These are phyloP conservation scores for Apophysomyces ossiformis DNA, from an alignment of 371 early-diverging fungal genomes.

Conservation along the genomic window DNA sequence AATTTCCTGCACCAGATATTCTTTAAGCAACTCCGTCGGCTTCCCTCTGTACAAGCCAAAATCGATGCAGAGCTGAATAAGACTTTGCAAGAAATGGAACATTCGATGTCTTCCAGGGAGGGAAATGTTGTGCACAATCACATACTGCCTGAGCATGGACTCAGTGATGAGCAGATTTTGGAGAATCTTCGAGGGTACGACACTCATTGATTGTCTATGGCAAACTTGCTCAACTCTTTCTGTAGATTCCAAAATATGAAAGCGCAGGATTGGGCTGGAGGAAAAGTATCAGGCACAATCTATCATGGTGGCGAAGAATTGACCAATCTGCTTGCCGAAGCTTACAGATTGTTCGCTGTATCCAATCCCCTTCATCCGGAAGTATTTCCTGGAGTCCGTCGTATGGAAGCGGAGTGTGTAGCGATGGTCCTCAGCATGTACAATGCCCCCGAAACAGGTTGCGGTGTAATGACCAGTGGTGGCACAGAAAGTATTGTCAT, in stretches of 20 bases:
- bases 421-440: constrained; percentile 89
- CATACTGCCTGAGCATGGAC: constrained; percentile 67
- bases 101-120: constrained; percentile 67
- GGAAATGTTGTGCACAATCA: constrained; percentile 64
- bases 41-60: constrained; percentile 62
- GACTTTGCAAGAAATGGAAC: constrained; percentile 75
- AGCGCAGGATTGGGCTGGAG: constrained; percentile 82
- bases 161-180: constrained; percentile 63
- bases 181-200: constrained; percentile 60
- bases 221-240: constrained; percentile 14
- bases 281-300: constrained; percentile 89
- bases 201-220: not conserved
- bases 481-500: constrained; percentile 95
- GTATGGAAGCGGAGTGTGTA: constrained; percentile 95
- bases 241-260: constrained; percentile 46
- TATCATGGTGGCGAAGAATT: constrained; percentile 91
- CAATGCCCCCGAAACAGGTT: constrained; percentile 76
- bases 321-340: constrained; percentile 74
- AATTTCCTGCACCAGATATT: constrained; percentile 37
- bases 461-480: constrained; percentile 91
- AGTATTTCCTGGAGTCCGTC: constrained; percentile 93
- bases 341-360: constrained; percentile 84
- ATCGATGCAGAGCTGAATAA: constrained; percentile 69
- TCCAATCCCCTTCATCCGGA: constrained; percentile 96
- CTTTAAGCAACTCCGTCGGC: constrained; percentile 61